A percentile compares a stretch with the other conserved stretches of the same genome.
Evolutionary conservation across 306 rosid genomes (phyloP).

Genomic region (Quercus rubra): DNA sequence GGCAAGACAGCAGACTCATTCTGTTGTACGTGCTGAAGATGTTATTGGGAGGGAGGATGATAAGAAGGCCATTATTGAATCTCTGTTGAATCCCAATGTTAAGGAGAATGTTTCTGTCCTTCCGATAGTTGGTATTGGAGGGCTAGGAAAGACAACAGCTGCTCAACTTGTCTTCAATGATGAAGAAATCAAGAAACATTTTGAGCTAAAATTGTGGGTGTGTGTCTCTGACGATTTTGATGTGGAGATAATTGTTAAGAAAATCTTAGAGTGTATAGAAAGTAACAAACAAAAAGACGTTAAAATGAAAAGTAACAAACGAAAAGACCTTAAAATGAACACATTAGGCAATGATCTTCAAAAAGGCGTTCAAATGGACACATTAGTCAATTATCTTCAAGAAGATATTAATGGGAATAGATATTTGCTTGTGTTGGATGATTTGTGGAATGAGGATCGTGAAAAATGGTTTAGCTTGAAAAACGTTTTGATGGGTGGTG

Average conservation of each 20-base stretch:
- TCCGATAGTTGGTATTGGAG: constrained; percentile 13
- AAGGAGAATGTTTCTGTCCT: neutral
- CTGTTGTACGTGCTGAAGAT: fast-evolving
- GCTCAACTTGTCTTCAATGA: neutral
- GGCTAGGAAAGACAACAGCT: constrained; percentile 12
- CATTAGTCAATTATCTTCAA: fast-evolving
- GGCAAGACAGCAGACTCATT: too few species aligned
- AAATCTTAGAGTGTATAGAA: fast-evolving
- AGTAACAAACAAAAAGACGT: fast-evolving
- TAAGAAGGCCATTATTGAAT: fast-evolving
- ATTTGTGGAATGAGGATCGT: too few species aligned
- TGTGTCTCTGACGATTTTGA: fast-evolving
- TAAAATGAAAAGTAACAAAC: fast-evolving
- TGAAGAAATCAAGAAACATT: fast-evolving
- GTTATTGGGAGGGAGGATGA: too few species aligned
- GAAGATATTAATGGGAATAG: too few species aligned
- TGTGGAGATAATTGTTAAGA: too few species aligned
- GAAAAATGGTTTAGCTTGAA: too few species aligned
- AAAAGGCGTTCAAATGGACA: too few species aligned
- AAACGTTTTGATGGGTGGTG: fast-evolving
- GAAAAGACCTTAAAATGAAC: too few species aligned
- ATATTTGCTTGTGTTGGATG: fast-evolving
- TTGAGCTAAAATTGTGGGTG: too few species aligned
- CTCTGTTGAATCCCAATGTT: fast-evolving
- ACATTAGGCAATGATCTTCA: too few species aligned